Evolutionary conservation across 2,329 filamentous ascomycete genomes (phyloP).

Genomic region (Pestalotiopsis sp.): DNA sequence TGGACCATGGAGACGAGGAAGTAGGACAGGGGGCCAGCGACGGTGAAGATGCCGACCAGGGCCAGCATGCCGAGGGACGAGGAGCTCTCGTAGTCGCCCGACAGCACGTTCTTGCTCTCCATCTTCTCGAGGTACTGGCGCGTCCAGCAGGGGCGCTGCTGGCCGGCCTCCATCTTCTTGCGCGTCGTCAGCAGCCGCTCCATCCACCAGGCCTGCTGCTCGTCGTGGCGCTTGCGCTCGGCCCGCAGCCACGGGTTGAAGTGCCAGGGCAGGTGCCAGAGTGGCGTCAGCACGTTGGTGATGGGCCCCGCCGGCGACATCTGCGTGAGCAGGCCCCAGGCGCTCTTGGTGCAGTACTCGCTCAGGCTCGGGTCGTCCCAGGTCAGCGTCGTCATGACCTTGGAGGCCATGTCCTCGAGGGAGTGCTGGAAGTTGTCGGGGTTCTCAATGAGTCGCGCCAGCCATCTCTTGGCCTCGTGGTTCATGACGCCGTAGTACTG

Average conservation of each 20-base stretch:
- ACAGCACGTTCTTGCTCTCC: conserved; percentile 29
- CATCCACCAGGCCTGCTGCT: conserved; percentile 57
- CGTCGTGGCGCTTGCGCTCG: conserved; percentile 54
- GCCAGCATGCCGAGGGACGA: conserved; percentile 40
- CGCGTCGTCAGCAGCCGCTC: conserved; percentile 41
- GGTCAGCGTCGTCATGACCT: conserved; percentile 55
- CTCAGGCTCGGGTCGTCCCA: conserved; percentile 55
- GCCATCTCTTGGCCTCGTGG: conserved; percentile 56
- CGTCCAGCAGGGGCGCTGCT: conserved; percentile 43
- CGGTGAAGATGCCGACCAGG: conserved; percentile 39
- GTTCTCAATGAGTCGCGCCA: conserved; percentile 48
- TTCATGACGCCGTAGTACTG: conserved; percentile 45
- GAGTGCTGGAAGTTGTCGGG: conserved; percentile 53
- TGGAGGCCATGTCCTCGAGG: conserved; percentile 60
- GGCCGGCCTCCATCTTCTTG: conserved; percentile 40
- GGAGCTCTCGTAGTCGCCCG: conserved; percentile 33
- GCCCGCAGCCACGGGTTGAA: conserved; percentile 58
- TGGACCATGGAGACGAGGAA: conserved; percentile 47
- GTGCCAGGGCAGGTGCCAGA: conserved; percentile 52
- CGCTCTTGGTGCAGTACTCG: conserved; percentile 49
- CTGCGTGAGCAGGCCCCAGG: conserved; percentile 58
- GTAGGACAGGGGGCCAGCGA: conserved; percentile 38
- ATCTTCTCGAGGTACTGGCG: conserved; percentile 42
- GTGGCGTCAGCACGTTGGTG: conserved; percentile 57
- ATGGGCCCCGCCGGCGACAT: conserved; percentile 61